A percentile compares a stretch with the other conserved stretches of the same genome.
These are phyloP conservation scores for Dryadomyces sulphureus DNA, from an alignment of 2,329 filamentous ascomycete species.

Conservation along the genomic window DNA sequence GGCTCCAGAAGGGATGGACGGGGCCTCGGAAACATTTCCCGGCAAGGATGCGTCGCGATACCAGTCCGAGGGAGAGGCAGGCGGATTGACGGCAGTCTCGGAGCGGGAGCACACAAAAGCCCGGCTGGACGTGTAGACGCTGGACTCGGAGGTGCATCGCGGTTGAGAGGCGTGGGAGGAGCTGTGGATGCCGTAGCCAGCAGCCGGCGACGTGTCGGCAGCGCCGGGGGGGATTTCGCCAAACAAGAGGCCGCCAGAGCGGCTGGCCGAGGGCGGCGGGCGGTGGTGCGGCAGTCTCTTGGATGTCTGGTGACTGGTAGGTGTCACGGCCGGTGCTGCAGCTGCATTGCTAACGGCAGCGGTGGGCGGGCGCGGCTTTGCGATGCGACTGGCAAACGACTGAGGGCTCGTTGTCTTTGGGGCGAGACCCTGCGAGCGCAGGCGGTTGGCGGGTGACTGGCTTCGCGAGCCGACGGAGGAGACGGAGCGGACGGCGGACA, in stretches of 20 bases:
- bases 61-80: conserved; percentile 53
- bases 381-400: conserved; percentile 33
- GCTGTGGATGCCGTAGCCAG: conserved; percentile 45
- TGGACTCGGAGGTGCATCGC: conserved; percentile 59
- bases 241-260: conserved; percentile 55
- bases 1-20: too few relatives aligned
- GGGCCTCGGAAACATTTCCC: too few relatives aligned
- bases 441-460: background rate
- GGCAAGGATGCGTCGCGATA: conserved; percentile 26
- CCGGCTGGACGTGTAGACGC: conserved; percentile 37
- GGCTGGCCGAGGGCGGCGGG: conserved; percentile 20
- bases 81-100: conserved; percentile 41
- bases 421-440: background rate
- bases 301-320: conserved; percentile 19
- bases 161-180: conserved; percentile 28
- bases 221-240: conserved; percentile 56
- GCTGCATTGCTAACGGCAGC: conserved; percentile 18
- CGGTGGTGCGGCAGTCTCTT: conserved; percentile 24
- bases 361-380: conserved; percentile 23
- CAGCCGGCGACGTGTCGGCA: conserved; percentile 28
- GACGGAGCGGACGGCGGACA: conserved; percentile 16
- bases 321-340: too few relatives aligned
- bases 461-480: background rate
- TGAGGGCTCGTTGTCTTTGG: conserved; percentile 6
- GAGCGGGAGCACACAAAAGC: conserved; percentile 32